Evolutionary conservation across 1,284 basidiomycete species (phyloP), one percentile per base, ranked within the genome.

Genomic region (Cryptococcus amylolentus): DNA sequence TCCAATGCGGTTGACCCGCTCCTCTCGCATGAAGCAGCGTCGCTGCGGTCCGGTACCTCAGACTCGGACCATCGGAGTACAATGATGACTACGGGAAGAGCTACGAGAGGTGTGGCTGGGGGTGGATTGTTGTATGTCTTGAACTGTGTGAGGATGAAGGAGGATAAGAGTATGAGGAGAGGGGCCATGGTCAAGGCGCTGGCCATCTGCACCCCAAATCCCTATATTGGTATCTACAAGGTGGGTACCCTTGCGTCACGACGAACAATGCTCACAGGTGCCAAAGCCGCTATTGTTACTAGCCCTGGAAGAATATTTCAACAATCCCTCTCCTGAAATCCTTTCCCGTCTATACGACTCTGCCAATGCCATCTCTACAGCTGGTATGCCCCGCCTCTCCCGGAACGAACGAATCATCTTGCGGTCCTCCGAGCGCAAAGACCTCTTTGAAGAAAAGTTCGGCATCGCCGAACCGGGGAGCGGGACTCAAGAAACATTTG

Each of bases 221-320:
- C 96, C 0, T 98, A 90, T 76, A 92, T 99, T 58, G 91, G 97
- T 67, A 91, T 98, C 68, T 98, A 96, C 85, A 97, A 98, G 83
- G 91, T 88, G 35, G 23, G 26, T 5, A 41, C 31, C 45, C 38
- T 28, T 18, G 39, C 39, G 1, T 20, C 31, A 35, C 31, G 43
- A 37, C 55, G 55, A 6, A 39, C 38, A 18, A 50, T 20, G 35
- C 28, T 48, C 28, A 42, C 49, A 26, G 23, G n/a, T 27, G 14
- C 38, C 8, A 49, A 67, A 94, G 91, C 94, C 95, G 5, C 85
- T 96, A 38, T 83, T 98, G 4, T 80, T 97, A 0, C 87, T 98
- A 68, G 95, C 95, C 1, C 82, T 99, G 37, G 93, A 98, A 72
- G 91, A 97, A 77, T 98, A 98, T 79, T 93, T 96, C 75, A 80